Evolutionary conservation across 306 rosid species (phyloP).

Genomic region (Fragaria ananassa): DNA sequence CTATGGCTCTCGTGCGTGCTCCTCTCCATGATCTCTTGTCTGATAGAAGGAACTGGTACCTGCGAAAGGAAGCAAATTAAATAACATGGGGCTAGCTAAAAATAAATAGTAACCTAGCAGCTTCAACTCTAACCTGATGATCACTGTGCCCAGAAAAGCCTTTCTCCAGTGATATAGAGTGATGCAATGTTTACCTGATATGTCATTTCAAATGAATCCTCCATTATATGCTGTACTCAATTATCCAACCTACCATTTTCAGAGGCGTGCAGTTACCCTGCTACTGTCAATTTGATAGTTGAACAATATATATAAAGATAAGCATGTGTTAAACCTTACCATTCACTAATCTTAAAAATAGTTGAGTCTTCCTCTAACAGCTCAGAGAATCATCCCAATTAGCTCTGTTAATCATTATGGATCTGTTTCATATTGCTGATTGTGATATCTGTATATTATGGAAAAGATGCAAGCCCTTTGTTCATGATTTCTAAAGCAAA

Average conservation of each 20-base stretch:
- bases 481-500: not conserved
- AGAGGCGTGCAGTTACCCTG: not conserved
- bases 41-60: constrained; percentile 25
- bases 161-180: not conserved
- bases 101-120: not conserved
- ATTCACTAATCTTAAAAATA: not conserved
- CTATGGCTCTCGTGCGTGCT: constrained; percentile 20
- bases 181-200: not conserved
- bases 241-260: not conserved
- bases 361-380: not conserved
- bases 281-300: not conserved
- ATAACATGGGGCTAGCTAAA: not conserved
- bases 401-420: not conserved
- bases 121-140: not conserved
- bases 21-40: constrained; percentile 31
- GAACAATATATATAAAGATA: not conserved
- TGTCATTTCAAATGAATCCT: not conserved
- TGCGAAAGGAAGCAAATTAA: constrained; percentile 13
- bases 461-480: too few relatives aligned
- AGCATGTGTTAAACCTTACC: not conserved
- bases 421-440: not conserved
- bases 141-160: not conserved
- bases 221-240: not conserved
- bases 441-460: not conserved
- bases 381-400: not conserved